Evolutionary conservation across 1,284 basidiomycete genomes (phyloP), one percentile per base, ranked within the genome.

Genomic region (Trichosporon asahii): DNA sequence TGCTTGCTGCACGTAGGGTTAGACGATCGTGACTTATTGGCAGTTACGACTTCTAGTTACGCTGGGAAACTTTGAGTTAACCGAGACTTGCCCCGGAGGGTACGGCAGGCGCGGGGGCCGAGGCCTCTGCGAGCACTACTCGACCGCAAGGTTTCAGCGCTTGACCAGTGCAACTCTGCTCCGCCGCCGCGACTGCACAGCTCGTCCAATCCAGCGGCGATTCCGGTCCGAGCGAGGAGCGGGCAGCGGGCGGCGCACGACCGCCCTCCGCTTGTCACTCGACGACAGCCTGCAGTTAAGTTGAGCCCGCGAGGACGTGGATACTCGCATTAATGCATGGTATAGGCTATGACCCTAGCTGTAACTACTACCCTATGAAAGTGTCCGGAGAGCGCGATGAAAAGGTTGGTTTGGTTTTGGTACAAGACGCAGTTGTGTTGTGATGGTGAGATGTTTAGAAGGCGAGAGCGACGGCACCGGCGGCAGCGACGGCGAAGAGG

Each of bases 391-490:
- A 61, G 27, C 27, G 21, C 57, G 15, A 31, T 31, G 57, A 12
- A 53, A 46, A n/a, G n/a, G n/a, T n/a, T n/a, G 21, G 49, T n/a
- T 46, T 37, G 35, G 44, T 53, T 53, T 21, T 53, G 49, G 49
- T 53, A 53, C 49, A 53, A 53, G 29, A 61, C 57, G 57, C 29
- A 61, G 12, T 15, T 25, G 27, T n/a, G 29, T 29, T 9, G 27
- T 57, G 55, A 27, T 18, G n/a, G 15, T 29, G 57, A 31, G 57
- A 31, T 31, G 37, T 35, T 60, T 68, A 68, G 67, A 68, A 65
- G n/a, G 49, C 64, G 27, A 55, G 40, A 69, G 76, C 67, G 37
- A 70, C 64, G 29, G 73, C 66, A 65, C 76, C 80, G 67, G 78
- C 76, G 33, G 71, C 69, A 31, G 57, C 57, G 25, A 66, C 76